Evolutionary conservation across 75 land plant species (phyloP), one percentile per base, ranked within the genome.

Genomic region (Pseudotsuga menziesii): DNA sequence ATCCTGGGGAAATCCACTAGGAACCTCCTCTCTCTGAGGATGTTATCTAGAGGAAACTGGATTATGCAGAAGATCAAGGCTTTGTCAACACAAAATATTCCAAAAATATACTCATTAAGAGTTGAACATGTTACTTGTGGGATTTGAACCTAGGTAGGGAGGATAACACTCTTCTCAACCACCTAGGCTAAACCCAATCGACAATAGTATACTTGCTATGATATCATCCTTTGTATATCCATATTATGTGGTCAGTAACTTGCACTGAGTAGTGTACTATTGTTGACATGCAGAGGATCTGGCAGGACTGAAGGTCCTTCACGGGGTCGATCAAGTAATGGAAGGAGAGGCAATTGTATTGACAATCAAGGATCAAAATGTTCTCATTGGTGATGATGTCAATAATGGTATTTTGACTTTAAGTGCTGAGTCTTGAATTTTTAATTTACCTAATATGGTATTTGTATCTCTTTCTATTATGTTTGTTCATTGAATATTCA

Each of bases 261-360:
- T 13, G 32, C 26, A 3, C 23, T 62, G 12, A 26, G 15, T 16
- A 62, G 64, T 72, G 72, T 78, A 26, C 13, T 77, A 5, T 48
- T 81, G 13, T 23, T 74, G 61, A 4, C 8, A 25, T 83, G 73
- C 89, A 93, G 94, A 87, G 75, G 83, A 92, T 79, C 80, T 97
- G 73, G 99, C 94, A 63, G 99, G 99, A 20, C 78, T 95, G 41
- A 97, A 97, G 87, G 82, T 97, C 66, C 92, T 95, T 77, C 96
- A 97, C 89, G 99, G 99, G n/a, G 79, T 97, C 76, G 98, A 97
- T 78, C 91, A 91, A 86, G 96, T 97, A 61, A 77, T 93, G 70
- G 99, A 95, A 80, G 99, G 99, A 79, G 99, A 94, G 27, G 95
- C 95, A n/a, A 92, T 97, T 74, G 96, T 97, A 48, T 82, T 97